Conservation (phyloP, 106 monocot genomes). For the Agapanthus africanus region DNA sequence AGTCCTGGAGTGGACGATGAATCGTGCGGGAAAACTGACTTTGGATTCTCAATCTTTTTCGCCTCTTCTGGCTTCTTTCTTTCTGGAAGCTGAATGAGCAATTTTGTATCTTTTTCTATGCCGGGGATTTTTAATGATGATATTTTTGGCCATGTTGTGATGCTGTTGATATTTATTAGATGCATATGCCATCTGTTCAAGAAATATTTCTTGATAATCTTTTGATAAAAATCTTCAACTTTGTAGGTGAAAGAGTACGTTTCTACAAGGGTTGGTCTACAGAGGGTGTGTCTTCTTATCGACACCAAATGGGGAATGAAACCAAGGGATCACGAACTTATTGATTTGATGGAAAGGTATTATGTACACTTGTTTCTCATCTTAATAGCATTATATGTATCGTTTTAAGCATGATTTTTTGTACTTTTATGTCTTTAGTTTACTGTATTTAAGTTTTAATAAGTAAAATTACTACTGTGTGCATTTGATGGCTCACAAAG, state of each 20-base stretch:
- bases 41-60: too few relatives aligned
- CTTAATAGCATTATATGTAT: neutral
- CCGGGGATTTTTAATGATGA: neutral
- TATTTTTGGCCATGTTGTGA: neutral
- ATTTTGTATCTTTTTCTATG: too few relatives aligned
- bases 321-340: constrained; percentile 81
- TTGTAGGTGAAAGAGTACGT: constrained; percentile 96
- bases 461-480: too few relatives aligned
- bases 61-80: too few relatives aligned
- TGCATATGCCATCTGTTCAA: neutral
- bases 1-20: too few relatives aligned
- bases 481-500: too few relatives aligned
- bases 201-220: neutral
- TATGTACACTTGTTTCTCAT: neutral
- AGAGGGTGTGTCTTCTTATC: constrained; percentile 89
- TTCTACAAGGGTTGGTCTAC: constrained; percentile 64
- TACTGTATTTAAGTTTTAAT: neutral
- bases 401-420: neutral
- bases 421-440: neutral
- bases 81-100: too few relatives aligned
- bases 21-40: too few relatives aligned
- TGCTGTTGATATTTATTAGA: neutral
- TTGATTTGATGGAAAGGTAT: constrained; percentile 97
- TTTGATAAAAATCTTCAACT: constrained; percentile 2
- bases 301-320: constrained; percentile 99